Conservation (phyloP, 768 basidiomycete genomes). For the Lactarius psammicola region DNA sequence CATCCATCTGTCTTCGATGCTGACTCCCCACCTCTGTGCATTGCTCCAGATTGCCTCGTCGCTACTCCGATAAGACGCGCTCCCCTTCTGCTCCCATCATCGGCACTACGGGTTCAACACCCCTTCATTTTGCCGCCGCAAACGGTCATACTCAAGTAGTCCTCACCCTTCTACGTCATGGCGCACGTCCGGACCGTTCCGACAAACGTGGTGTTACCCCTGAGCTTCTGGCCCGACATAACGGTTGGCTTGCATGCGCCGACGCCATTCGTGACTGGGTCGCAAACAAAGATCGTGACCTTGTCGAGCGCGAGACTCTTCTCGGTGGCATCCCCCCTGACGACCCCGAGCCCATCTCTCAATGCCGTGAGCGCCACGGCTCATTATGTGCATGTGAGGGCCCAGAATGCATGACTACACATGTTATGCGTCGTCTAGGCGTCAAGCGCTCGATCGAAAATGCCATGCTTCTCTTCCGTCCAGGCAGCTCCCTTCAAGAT, state of each 20-base stretch:
- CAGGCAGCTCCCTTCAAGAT: constrained; percentile 20
- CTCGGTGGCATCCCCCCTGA: constrained; percentile 29
- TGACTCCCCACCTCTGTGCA: not conserved
- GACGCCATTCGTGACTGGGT: constrained; percentile 68
- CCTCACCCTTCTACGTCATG: constrained; percentile 75
- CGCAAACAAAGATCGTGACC: constrained; percentile 58
- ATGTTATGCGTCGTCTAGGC: constrained; percentile 45
- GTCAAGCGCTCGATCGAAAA: constrained; percentile 81
- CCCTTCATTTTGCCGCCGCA: constrained; percentile 95
- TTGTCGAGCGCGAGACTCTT: constrained; percentile 47
- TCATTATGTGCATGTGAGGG: constrained; percentile 21
- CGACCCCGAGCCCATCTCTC: constrained; percentile 37
- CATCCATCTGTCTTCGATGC: constrained; percentile 2
- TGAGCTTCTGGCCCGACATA: constrained; percentile 74
- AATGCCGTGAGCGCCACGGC: constrained; percentile 34
- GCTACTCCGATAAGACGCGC: constrained; percentile 69
- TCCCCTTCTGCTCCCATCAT: constrained; percentile 68
- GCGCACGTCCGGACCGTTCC: constrained; percentile 73
- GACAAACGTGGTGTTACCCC: constrained; percentile 95
- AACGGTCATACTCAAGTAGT: constrained; percentile 85
- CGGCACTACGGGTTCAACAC: constrained; percentile 85
- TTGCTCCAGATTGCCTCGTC: constrained; percentile 58
- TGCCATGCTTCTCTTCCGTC: constrained; percentile 35
- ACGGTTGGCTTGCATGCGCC: constrained; percentile 79
- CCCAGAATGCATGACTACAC: constrained; percentile 15